Evolutionary conservation across 768 basidiomycete genomes (phyloP).

Genomic region (Russula brevipes): DNA sequence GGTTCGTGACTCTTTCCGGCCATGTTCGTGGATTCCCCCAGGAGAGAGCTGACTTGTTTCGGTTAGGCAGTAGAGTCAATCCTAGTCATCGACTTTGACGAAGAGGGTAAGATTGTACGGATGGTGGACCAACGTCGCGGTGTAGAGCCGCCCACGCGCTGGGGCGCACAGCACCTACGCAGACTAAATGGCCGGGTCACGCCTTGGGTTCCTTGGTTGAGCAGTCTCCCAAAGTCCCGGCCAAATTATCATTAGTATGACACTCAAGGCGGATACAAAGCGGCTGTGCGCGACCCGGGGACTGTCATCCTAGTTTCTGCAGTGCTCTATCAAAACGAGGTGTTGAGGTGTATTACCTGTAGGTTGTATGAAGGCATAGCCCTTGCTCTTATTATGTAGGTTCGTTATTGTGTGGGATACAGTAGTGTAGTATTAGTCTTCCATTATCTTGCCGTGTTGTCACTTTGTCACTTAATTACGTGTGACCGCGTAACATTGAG

Average conservation of each 20-base stretch:
- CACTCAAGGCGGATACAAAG: not conserved
- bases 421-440: no score
- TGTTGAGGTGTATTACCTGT: not conserved
- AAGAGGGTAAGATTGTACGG: conserved; percentile 53
- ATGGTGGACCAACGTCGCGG: conserved; percentile 60
- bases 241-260: conserved; percentile 11
- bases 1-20: conserved; percentile 31
- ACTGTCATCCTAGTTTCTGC: not conserved
- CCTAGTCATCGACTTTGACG: conserved; percentile 59
- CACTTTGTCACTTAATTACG: not conserved
- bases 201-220: conserved; percentile 52
- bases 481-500: not conserved
- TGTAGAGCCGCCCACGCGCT: conserved; percentile 45
- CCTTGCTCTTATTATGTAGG: not conserved
- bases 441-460: not conserved
- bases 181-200: conserved; percentile 45
- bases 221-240: conserved; percentile 42
- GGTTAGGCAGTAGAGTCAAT: conserved; percentile 54
- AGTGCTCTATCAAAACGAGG: not conserved
- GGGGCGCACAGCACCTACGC: conserved; percentile 46
- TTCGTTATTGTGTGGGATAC: not conserved
- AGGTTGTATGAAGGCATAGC: not conserved
- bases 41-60: not conserved
- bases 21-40: no score
- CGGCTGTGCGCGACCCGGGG: not conserved